phyloP scores from a whole-genome alignment of 2,329 filamentous ascomycete genomes.

The Cladophialophora yegresii region DNA sequence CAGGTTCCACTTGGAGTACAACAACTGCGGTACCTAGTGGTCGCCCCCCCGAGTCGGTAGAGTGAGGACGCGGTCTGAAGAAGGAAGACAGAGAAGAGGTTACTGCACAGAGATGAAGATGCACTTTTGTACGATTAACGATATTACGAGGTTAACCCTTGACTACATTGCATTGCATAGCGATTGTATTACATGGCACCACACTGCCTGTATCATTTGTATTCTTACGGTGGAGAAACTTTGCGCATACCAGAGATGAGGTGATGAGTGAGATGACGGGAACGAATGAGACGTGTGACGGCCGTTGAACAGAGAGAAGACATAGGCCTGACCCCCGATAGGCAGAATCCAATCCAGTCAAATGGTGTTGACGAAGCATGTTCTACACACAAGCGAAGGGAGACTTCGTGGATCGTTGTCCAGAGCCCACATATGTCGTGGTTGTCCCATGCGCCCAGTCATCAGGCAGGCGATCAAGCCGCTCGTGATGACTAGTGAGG shows the following conservation, averaged over 20 bases:
- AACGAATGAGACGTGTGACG: constrained; percentile 5
- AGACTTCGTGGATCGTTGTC: background rate
- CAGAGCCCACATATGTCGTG: background rate
- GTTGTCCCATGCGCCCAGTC: background rate
- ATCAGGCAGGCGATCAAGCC: background rate
- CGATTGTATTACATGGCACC: background rate
- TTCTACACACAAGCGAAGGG: background rate
- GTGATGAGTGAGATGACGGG: constrained; percentile 1
- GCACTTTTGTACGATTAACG: constrained; percentile 18
- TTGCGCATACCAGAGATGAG: background rate
- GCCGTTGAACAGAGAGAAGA: background rate
- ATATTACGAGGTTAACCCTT: background rate
- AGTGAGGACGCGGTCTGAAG: background rate
- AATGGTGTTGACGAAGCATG: background rate
- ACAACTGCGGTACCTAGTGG: background rate
- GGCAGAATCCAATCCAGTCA: background rate
- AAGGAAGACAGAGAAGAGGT: background rate
- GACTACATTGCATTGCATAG: constrained; percentile 6
- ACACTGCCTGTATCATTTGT: background rate
- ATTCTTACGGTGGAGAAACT: background rate
- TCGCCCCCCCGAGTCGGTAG: background rate
- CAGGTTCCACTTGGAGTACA: background rate
- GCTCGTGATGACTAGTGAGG: too few relatives aligned
- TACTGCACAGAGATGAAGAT: constrained; percentile 6
- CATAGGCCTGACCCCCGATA: background rate